Evolutionary conservation across 345 rosid genomes (phyloP).

Genomic region (Corymbia maculata): DNA sequence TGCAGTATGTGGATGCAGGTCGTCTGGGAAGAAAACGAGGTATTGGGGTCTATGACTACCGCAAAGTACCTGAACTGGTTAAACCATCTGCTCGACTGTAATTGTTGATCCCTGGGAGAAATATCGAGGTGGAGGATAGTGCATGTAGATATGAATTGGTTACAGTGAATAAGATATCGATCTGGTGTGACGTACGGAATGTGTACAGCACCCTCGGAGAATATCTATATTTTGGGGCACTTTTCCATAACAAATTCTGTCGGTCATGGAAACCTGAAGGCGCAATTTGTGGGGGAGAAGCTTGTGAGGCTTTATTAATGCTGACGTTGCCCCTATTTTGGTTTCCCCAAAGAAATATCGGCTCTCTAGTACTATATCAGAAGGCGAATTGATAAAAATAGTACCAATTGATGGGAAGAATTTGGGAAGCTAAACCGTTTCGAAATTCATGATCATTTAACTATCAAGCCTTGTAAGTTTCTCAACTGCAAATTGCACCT

Average conservation of each 20-base stretch:
- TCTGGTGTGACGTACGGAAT: background rate
- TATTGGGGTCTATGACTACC: slow-evolving; percentile 68
- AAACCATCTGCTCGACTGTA: slow-evolving; percentile 42
- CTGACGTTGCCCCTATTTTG: background rate
- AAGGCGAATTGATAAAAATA: background rate
- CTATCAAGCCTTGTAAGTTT: background rate
- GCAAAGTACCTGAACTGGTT: slow-evolving; percentile 3
- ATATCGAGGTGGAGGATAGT: background rate
- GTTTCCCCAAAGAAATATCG: background rate
- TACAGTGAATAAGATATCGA: background rate
- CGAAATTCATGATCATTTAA: background rate
- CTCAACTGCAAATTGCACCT: background rate
- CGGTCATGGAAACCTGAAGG: background rate
- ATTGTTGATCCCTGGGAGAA: background rate
- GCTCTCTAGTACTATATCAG: background rate
- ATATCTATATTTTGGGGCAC: background rate
- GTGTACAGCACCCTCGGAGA: background rate
- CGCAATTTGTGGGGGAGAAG: background rate
- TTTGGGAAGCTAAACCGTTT: background rate
- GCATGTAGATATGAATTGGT: background rate
- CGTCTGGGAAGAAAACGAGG: slow-evolving; percentile 71
- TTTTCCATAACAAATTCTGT: background rate
- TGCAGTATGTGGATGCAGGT: slow-evolving; percentile 83
- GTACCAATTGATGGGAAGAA: background rate
- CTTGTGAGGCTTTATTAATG: background rate